Base-by-base conservation (phyloP, 2,329 filamentous ascomycete genomes). In the Lasiodiplodia citricola region DNA sequence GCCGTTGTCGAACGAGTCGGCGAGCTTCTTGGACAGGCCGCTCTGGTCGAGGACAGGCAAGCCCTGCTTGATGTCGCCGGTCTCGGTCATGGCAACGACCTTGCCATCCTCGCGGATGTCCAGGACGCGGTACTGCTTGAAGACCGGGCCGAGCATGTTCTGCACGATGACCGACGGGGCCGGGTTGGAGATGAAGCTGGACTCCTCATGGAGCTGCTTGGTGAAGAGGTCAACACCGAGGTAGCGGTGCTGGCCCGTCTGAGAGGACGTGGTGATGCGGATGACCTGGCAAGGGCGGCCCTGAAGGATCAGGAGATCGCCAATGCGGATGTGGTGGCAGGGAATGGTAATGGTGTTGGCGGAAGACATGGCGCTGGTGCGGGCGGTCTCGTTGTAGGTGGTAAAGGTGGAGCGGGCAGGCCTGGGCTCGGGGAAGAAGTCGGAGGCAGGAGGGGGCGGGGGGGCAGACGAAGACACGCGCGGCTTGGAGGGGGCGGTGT, bases 81-180 rank as follows among this genome's bases (percentile, higher is more conserved):
- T 93, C 91, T 99, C 96, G 80, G 96, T 99, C 94, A 99, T 98
- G 87, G 94, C 94, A 74, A 96, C 93, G 79, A 99, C 83, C 75
- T 85, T 83, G 78, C 87, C 87, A 77, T 90, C 94, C 74, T 97
- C 92, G 83, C 94, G 91, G 83, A 99, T 91, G 87, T 99, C 96
- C 72, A 99, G 91, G 81, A 99, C 95, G 80, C 96, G 94, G 91
- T 99, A 99, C 89, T 98, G 96, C 93, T 98, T 98, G 93, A 98
- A 97, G 86, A 98, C 90, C 73, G 96, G 96, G 77, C 95, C 96
- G 75, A 97, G 92, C 94, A 99, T 98, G 86, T 95, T 98, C 91
- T 99, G 96, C 78, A 99, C 95, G 73, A 98, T 90, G 71, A 99
- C 96, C 76, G 93, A 97, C 76, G 95, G 95, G 74, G 92, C 93